Percentiles rank a stretch among this genome's conserved stretches.
These are phyloP conservation scores for Diplosphaera chodatii DNA, from an alignment of 139 green algal species.

Conservation along the genomic window DNA sequence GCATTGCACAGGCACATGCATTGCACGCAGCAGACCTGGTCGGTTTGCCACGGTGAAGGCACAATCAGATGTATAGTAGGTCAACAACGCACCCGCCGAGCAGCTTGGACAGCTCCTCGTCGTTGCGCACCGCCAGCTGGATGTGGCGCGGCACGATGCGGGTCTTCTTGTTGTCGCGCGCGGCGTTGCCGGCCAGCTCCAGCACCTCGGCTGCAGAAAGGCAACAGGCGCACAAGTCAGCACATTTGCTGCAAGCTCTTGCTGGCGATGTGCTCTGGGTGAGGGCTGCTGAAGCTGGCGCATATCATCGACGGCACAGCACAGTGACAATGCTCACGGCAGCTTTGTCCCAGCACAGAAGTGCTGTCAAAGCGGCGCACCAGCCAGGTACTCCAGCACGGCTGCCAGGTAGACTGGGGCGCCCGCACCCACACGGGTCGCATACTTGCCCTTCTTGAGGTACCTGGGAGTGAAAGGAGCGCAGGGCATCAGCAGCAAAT, in stretches of 20 bases:
- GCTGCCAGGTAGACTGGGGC: slow-evolving; percentile 60
- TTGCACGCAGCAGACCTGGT: too few species aligned
- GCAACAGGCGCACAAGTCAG: too few species aligned
- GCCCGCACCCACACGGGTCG: slow-evolving; percentile 15
- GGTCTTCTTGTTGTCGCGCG: slow-evolving; percentile 74
- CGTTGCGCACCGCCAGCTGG: slow-evolving; percentile 83
- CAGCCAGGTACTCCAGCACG: slow-evolving; percentile 79
- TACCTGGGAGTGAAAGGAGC: slow-evolving; percentile 29
- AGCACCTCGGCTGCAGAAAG: slow-evolving; percentile 48
- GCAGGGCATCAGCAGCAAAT: too few species aligned
- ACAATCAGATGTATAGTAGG: too few species aligned
- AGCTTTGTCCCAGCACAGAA: not conserved
- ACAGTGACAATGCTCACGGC: not conserved
- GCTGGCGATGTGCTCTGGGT: too few species aligned
- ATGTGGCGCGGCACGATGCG: slow-evolving; percentile 74
- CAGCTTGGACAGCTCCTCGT: slow-evolving; percentile 94
- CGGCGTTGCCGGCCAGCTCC: slow-evolving; percentile 67
- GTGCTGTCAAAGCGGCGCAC: slow-evolving; percentile 15
- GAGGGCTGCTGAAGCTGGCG: too few species aligned
- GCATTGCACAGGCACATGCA: too few species aligned
- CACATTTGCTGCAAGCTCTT: too few species aligned
- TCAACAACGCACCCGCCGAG: too few species aligned
- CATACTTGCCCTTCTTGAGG: slow-evolving; percentile 79
- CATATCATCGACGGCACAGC: slow-evolving; percentile 21
- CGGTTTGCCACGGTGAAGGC: too few species aligned